Percentiles rank a stretch among this genome's conserved stretches.
Conservation (phyloP, 805 yeast species). For the Suhomyces sp. region DNA sequence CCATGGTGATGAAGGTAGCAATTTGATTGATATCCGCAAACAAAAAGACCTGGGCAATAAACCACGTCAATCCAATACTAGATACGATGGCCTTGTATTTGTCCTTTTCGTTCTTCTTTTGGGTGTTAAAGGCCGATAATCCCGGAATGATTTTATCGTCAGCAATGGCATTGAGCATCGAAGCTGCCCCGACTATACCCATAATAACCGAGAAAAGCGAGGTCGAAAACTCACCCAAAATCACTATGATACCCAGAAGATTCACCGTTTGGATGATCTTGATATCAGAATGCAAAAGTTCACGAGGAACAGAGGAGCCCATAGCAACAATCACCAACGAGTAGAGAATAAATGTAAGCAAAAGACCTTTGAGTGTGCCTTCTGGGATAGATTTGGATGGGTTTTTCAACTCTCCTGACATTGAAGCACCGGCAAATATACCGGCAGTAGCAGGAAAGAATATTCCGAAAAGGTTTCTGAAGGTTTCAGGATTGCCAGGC, state of each 20-base stretch:
- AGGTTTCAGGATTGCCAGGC: slow-evolving; percentile 56
- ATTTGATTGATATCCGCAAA: slow-evolving; percentile 90
- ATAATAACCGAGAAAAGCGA: slow-evolving; percentile 90
- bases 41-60: slow-evolving; percentile 77
- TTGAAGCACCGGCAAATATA: slow-evolving; percentile 96
- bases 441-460: slow-evolving; percentile 99
- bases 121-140: slow-evolving; percentile 47
- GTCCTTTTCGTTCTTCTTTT: slow-evolving; percentile 39
- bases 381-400: slow-evolving; percentile 90
- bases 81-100: slow-evolving; percentile 55
- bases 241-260: slow-evolving; percentile 60
- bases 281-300: slow-evolving; percentile 70
- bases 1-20: slow-evolving; percentile 96
- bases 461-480: slow-evolving; percentile 85
- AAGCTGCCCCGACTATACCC: slow-evolving; percentile 95
- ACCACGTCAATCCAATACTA: slow-evolving; percentile 75
- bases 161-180: slow-evolving; percentile 86
- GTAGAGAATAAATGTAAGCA: slow-evolving; percentile 74
- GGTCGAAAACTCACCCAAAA: slow-evolving; percentile 89
- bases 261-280: slow-evolving; percentile 84
- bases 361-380: slow-evolving; percentile 87
- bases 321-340: slow-evolving; percentile 76
- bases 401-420: slow-evolving; percentile 88
- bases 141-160: slow-evolving; percentile 88
- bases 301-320: slow-evolving; percentile 79